phyloP scores from a whole-genome alignment of 495 filamentous ascomycete species.

The Aspergillus biplanus region DNA sequence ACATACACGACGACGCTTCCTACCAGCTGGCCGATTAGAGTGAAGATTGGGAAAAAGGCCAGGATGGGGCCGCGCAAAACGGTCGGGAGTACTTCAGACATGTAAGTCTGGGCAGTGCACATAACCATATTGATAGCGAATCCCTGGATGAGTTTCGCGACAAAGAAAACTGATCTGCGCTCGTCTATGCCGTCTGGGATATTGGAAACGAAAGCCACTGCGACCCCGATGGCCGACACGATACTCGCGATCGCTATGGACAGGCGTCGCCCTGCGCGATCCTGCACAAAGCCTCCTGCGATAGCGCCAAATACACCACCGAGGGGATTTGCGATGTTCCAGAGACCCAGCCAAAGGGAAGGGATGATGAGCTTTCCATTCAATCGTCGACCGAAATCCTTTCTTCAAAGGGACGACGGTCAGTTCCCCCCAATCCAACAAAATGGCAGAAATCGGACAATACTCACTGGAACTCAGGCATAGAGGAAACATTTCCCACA shows the following conservation, averaged over 20 bases:
- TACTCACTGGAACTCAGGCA: conserved; percentile 46
- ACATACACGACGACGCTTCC: conserved; percentile 46
- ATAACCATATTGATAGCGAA: conserved; percentile 45
- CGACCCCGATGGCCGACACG: conserved; percentile 43
- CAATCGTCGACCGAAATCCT: conserved; percentile 38
- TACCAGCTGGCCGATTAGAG: conserved; percentile 47
- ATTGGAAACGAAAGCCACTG: conserved; percentile 39
- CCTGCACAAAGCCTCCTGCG: conserved; percentile 43
- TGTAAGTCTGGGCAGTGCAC: conserved; percentile 49
- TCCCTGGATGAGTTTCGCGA: conserved; percentile 44
- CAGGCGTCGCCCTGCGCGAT: conserved; percentile 43
- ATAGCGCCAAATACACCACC: conserved; percentile 48
- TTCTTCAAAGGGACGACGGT: conserved; percentile 22
- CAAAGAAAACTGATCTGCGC: conserved; percentile 37
- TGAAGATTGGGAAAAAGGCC: conserved; percentile 50
- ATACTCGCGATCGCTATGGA: conserved; percentile 39
- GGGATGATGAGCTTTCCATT: conserved; percentile 47
- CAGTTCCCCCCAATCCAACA: too few species aligned
- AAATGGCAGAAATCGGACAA: not conserved
- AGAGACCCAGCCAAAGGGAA: conserved; percentile 50
- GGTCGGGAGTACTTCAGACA: conserved; percentile 48
- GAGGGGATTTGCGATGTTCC: conserved; percentile 44
- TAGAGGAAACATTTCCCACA: conserved; percentile 48
- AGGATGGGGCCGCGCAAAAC: conserved; percentile 47
- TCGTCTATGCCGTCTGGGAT: conserved; percentile 29